A percentile compares a stretch with the other conserved stretches of the same genome.
Evolutionary conservation across 2,329 filamentous ascomycete genomes (phyloP).

Genomic region (Ophiocordyceps camponoti-floridani): DNA sequence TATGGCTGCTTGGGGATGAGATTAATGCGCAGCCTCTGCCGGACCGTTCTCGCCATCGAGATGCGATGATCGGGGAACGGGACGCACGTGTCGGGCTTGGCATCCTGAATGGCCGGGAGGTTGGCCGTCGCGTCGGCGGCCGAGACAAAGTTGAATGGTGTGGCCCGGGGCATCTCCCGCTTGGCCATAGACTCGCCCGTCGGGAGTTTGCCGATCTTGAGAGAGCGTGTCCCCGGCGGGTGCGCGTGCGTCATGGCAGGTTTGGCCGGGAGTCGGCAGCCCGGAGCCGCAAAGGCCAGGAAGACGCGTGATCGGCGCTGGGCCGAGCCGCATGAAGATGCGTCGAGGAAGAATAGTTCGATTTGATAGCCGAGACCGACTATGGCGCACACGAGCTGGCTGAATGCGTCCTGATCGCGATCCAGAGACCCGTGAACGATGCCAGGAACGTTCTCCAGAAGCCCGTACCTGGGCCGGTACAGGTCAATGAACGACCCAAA

Average conservation of each 20-base stretch:
- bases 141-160: constrained; percentile 41
- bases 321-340: constrained; percentile 48
- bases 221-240: constrained; percentile 14
- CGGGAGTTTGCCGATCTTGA: constrained; percentile 35
- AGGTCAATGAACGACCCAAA: constrained; percentile 60
- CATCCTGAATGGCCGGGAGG: constrained; percentile 45
- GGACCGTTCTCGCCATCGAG: constrained; percentile 13
- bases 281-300: constrained; percentile 52
- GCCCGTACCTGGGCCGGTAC: constrained; percentile 54
- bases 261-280: constrained; percentile 32
- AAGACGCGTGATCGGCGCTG: constrained; percentile 54
- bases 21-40: constrained; percentile 27
- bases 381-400: constrained; percentile 53
- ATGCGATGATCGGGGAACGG: constrained; percentile 50
- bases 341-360: constrained; percentile 48
- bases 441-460: constrained; percentile 59
- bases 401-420: constrained; percentile 46
- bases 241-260: constrained; percentile 48
- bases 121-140: constrained; percentile 36
- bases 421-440: constrained; percentile 35
- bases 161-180: constrained; percentile 21
- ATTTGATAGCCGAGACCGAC: constrained; percentile 66
- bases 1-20: constrained; percentile 41
- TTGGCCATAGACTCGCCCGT: constrained; percentile 43
- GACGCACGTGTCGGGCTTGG: constrained; percentile 41